Percentiles rank a stretch among this genome's conserved stretches.
phyloP scores from a whole-genome alignment of 495 filamentous ascomycete genomes.

The Penicillium simplicissimum region DNA sequence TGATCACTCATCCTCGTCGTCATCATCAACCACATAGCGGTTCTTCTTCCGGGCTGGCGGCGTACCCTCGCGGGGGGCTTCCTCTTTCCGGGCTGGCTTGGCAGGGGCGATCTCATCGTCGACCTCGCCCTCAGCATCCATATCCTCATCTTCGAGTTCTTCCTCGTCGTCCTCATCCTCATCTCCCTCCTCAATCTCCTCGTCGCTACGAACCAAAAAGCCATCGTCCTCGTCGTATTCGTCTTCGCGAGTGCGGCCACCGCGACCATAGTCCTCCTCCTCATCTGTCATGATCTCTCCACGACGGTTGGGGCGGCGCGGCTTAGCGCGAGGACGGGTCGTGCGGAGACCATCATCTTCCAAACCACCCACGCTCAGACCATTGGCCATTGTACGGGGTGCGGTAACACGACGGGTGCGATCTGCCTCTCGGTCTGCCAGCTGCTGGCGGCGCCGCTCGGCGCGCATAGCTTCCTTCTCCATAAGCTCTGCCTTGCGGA shows the following conservation, averaged over 20 bases:
- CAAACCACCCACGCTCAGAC: constrained; percentile 70
- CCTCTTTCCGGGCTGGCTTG: constrained; percentile 29
- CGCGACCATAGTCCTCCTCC: constrained; percentile 61
- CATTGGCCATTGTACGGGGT: constrained; percentile 49
- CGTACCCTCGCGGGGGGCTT: constrained; percentile 29
- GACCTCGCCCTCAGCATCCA: constrained; percentile 61
- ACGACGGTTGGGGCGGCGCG: constrained; percentile 46
- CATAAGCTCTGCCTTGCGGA: constrained; percentile 70
- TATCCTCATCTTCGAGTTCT: constrained; percentile 57
- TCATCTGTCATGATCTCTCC: constrained; percentile 59
- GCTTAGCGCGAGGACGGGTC: constrained; percentile 45
- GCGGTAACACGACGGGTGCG: constrained; percentile 54
- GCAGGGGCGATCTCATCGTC: constrained; percentile 34
- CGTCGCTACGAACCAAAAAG: constrained; percentile 74
- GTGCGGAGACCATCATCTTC: constrained; percentile 62
- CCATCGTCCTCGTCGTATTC: constrained; percentile 83
- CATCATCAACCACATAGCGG: constrained; percentile 49
- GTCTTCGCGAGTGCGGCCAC: constrained; percentile 66
- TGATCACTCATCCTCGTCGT: constrained; percentile 44
- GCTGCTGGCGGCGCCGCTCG: constrained; percentile 67
- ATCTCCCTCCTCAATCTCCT: constrained; percentile 61
- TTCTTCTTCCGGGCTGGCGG: constrained; percentile 48
- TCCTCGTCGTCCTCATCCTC: constrained; percentile 66
- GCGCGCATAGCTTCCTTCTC: constrained; percentile 70
- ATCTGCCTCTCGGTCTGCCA: constrained; percentile 63